Evolutionary conservation across 495 filamentous ascomycete species (phyloP), one percentile per base, ranked within the genome.

Genomic region (Thermochaetoides thermophila): DNA sequence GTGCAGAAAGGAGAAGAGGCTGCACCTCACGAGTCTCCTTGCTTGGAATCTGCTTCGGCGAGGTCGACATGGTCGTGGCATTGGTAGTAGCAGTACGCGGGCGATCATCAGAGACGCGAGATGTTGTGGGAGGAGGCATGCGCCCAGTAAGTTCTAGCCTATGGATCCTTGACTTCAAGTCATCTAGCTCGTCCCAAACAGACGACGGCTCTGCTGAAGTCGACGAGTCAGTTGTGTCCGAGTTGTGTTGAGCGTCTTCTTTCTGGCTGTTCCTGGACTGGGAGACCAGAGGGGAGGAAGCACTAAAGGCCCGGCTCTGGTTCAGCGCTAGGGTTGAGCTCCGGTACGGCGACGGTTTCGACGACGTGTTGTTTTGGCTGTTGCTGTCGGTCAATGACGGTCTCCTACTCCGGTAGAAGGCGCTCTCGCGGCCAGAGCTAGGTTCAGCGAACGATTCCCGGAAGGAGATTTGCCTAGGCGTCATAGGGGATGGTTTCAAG

Each of bases 121-220:
- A 80, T 30, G 89, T 77, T 3, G 84, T 84, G 8, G 75, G 83
- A 0, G 82, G 60, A 1, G 87, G 85, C 9, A 85, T 58, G 50
- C 84, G 92, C 17, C 86, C 85, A 3, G 83, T 91, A 33, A 87
- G 52, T 50, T 97, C 89, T n/a, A 97, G 68, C 29, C 82, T 82
- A 38, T 80, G 75, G 41, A 97, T 93, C 14, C 91, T 74, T 7
- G 84, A 87, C 50, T 96, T 97, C 9, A 97, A 60, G 34, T 96
- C 91, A 43, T 97, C 89, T 13, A 97, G 59, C 55, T 97, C 89
- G 52, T 97, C 89, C 91, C 91, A 97, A 7, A 97, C 82, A 1
- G 89, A 92, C 14, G 85, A 79, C 7, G 84, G 84, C 2, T 75
- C 84, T 0, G 81, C 84, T 0, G 89, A 96, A 15, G 76, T 62